Evolutionary conservation across 2,329 filamentous ascomycete species (phyloP).

Genomic region (Alternaria consortialis): DNA sequence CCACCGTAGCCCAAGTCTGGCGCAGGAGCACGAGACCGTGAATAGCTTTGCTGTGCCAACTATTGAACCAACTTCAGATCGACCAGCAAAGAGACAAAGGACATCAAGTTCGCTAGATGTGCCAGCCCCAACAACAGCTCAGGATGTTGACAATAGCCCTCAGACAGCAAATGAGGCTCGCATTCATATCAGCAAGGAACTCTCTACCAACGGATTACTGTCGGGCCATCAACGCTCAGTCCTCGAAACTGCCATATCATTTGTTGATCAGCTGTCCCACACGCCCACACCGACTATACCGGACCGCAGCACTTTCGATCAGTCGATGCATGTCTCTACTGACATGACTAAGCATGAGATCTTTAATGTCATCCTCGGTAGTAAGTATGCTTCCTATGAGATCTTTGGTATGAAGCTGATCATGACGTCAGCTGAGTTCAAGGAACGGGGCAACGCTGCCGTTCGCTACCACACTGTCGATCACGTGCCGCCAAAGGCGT

Average conservation of each 20-base stretch:
- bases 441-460: constrained; percentile 17
- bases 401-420: neutral
- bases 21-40: constrained; percentile 3
- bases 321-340: constrained; percentile 34
- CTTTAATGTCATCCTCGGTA: constrained; percentile 37
- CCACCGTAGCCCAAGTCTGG: constrained; percentile 14
- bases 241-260: constrained; percentile 42
- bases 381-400: constrained; percentile 16
- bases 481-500: constrained; percentile 41
- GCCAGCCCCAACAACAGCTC: constrained; percentile 16
- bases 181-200: constrained; percentile 39
- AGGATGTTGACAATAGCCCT: constrained; percentile 29
- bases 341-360: constrained; percentile 39
- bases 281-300: constrained; percentile 30
- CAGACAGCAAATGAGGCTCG: constrained; percentile 37
- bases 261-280: constrained; percentile 42
- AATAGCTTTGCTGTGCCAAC: constrained; percentile 4
- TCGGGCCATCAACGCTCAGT: constrained; percentile 39
- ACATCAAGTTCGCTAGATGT: constrained; percentile 26
- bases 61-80: constrained; percentile 18
- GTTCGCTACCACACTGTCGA: constrained; percentile 39
- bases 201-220: constrained; percentile 37
- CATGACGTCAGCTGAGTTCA: constrained; percentile 28
- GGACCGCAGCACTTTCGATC: constrained; percentile 38
- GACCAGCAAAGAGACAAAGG: constrained; percentile 32